These are phyloP conservation scores for Lachancea kluyveri DNA, from an alignment of 805 yeast genomes.

Conservation along the genomic window DNA sequence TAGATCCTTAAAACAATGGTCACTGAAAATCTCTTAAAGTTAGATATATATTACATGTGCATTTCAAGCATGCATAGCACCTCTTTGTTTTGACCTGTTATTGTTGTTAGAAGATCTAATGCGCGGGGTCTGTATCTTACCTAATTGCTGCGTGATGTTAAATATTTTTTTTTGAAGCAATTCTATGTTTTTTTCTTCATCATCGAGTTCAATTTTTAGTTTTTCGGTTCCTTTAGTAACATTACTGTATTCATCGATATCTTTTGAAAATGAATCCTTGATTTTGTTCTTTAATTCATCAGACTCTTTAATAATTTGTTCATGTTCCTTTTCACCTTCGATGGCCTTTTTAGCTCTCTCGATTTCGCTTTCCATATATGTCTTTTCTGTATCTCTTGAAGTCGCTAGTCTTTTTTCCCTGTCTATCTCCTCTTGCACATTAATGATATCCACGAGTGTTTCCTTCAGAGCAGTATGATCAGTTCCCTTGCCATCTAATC, in stretches of 20 bases:
- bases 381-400: slow-evolving; percentile 50
- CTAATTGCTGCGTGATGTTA: slow-evolving; percentile 14
- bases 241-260: slow-evolving; percentile 5
- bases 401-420: slow-evolving; percentile 39
- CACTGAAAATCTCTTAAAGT: background rate
- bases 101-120: slow-evolving; percentile 16
- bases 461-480: slow-evolving; percentile 11
- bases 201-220: slow-evolving; percentile 10
- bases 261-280: slow-evolving; percentile 8
- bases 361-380: slow-evolving; percentile 57
- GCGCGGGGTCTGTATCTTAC: slow-evolving; percentile 21
- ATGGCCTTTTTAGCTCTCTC: slow-evolving; percentile 46
- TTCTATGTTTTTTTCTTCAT: slow-evolving; percentile 10
- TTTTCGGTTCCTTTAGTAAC: slow-evolving; percentile 10
- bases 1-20: slow-evolving; percentile 65
- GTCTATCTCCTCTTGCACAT: slow-evolving; percentile 40
- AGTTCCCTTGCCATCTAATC: slow-evolving; percentile 10
- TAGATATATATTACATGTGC: background rate
- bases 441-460: slow-evolving; percentile 31
- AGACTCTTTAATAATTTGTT: slow-evolving; percentile 10
- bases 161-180: slow-evolving; percentile 14
- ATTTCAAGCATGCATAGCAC: background rate
- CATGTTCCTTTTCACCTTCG: slow-evolving; percentile 36
- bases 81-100: slow-evolving; percentile 9
- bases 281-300: slow-evolving; percentile 13